These are phyloP conservation scores for Quercus tomentella DNA, from an alignment of 331 rosid genomes.

Conservation along the genomic window DNA sequence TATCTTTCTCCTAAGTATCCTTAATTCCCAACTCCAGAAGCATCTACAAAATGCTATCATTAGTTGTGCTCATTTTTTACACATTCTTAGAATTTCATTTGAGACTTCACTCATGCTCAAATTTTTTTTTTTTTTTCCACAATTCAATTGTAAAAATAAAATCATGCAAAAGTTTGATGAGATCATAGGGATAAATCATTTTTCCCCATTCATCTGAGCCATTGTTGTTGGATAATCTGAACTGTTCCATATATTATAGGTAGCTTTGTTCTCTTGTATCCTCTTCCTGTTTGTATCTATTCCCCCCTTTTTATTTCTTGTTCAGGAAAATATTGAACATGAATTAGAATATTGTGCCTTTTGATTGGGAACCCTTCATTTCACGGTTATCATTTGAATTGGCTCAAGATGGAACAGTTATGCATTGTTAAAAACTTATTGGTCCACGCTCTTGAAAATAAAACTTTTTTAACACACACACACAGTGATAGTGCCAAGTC, in stretches of 20 bases:
- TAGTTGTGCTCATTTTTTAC: neutral
- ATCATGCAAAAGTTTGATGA: neutral
- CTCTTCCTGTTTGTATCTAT: neutral
- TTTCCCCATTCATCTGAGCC: neutral
- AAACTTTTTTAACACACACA: neutral
- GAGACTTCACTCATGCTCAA: neutral
- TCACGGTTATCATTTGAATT: neutral
- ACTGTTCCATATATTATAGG: neutral
- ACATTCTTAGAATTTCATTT: neutral
- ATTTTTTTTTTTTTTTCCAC: neutral
- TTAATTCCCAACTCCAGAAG: neutral
- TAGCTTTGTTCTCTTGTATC: neutral
- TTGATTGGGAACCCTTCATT: neutral
- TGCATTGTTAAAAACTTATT: neutral
- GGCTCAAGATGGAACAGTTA: neutral
- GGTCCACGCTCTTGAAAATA: neutral
- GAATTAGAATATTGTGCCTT: neutral
- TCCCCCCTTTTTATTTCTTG: neutral
- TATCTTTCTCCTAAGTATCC: neutral
- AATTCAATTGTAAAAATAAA: neutral
- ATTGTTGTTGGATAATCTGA: neutral
- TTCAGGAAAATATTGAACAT: neutral
- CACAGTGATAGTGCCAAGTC: neutral
- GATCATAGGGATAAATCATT: neutral
- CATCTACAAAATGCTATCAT: neutral